phyloP scores from a whole-genome alignment of 768 basidiomycete species.

The Dictyophora rubrovolvata region DNA sequence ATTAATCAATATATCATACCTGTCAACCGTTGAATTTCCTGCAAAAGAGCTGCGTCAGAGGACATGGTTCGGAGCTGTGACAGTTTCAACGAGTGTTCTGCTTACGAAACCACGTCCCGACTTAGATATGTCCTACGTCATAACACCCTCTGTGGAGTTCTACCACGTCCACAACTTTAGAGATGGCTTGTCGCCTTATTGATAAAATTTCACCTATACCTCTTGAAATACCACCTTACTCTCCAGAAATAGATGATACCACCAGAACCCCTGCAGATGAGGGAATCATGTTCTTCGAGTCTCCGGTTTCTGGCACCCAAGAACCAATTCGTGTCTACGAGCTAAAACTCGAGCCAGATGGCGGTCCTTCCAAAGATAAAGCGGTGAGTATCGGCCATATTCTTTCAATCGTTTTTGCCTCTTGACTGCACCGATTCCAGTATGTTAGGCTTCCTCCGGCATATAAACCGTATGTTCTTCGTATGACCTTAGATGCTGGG shows the following conservation, averaged over 20 bases:
- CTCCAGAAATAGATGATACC: slow-evolving; percentile 26
- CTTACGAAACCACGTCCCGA: neutral
- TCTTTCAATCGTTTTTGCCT: neutral
- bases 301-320: slow-evolving; percentile 40
- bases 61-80: neutral
- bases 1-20: slow-evolving; percentile 8
- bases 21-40: slow-evolving; percentile 20
- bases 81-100: neutral
- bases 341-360: slow-evolving; percentile 78
- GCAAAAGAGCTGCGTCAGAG: slow-evolving; percentile 19
- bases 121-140: neutral
- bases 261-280: slow-evolving; percentile 92
- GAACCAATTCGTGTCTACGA: slow-evolving; percentile 75
- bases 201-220: neutral
- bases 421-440: slow-evolving; percentile 32
- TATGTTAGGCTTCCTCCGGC: slow-evolving; percentile 96
- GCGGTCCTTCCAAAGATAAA: slow-evolving; percentile 78
- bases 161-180: neutral
- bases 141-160: neutral
- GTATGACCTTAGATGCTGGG: slow-evolving; percentile 86
- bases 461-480: slow-evolving; percentile 76
- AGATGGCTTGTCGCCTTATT: neutral
- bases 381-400: slow-evolving; percentile 42
- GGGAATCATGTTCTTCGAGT: slow-evolving; percentile 79
- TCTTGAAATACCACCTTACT: neutral